Evolutionary conservation across 805 yeast genomes (phyloP), one percentile per base, ranked within the genome.

Genomic region (Brettanomyces anomalus): DNA sequence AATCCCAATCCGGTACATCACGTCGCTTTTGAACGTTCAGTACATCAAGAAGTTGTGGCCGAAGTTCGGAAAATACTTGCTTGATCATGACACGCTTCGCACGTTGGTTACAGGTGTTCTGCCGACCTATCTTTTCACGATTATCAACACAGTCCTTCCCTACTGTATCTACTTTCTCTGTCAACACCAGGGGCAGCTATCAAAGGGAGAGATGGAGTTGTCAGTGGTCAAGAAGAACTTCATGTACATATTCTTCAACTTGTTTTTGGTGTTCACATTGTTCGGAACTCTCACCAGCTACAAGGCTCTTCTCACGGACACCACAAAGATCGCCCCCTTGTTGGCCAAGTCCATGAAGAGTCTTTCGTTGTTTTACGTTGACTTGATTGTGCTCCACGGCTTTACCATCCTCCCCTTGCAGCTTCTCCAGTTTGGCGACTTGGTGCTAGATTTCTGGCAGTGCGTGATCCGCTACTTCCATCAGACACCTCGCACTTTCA

Each of bases 361-460:
- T 35, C 58, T 74, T 32, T 72, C 79, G 3, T 60, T 76, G 37
- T 76, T 76, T 50, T 76, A 76, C 49, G 76, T 71, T 41, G 77
- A 76, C 53, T 66, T 76, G 60, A 82, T 83, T 45, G 65, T 83
- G 18, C 69, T 83, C 44, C 93, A 84, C 58, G 93, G 88, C 0
- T 52, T 77, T 41, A 77, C 78, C 1, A 74, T 77, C 79, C 74
- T 76, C 50, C 81, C 81, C 4, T 72, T 76, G 36, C 68, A 74
- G 42, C 61, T 76, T 35, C 60, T 76, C 13, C 82, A 77, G 54
- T 60, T 72, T 34, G 78, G 80, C 16, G 81, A 77, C 54, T 62
- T 77, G 31, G 63, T 68, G 4, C 51, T 71, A 19, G 53, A 75
- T 14, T 71, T 72, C 37, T 61, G 66, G 72, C 51, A 60, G 60